phyloP scores from a whole-genome alignment of 305 asterid species.

The Fraxinus latifolia region DNA sequence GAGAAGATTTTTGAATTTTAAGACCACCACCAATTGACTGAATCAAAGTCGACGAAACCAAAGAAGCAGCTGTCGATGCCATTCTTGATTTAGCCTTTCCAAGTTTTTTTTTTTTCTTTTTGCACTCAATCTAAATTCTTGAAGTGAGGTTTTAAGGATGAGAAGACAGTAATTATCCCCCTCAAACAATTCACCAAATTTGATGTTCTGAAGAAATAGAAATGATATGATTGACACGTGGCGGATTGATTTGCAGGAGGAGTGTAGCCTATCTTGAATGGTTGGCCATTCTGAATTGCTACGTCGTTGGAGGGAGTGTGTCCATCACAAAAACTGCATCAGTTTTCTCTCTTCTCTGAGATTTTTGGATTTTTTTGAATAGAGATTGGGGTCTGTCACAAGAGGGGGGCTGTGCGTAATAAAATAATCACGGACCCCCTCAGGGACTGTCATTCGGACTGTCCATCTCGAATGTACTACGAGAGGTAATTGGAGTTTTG shows the following conservation, averaged over 20 bases:
- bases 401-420: not conserved
- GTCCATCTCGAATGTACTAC: no score
- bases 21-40: slow-evolving; percentile 55
- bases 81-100: slow-evolving; percentile 23
- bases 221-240: slow-evolving; percentile 48
- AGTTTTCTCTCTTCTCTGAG: not conserved
- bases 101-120: not conserved
- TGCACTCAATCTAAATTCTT: not conserved
- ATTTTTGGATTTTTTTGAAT: not conserved
- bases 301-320: not conserved
- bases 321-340: not conserved
- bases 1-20: slow-evolving; percentile 44
- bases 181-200: not conserved
- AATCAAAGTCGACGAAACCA: slow-evolving; percentile 72
- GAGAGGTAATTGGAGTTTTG: not conserved
- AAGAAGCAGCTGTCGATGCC: slow-evolving; percentile 73
- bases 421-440: not conserved
- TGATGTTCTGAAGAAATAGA: not conserved
- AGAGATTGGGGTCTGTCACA: not conserved
- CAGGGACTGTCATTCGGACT: no score
- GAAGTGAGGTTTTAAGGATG: not conserved
- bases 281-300: slow-evolving; percentile 45
- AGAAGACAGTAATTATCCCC: not conserved
- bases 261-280: slow-evolving; percentile 54
- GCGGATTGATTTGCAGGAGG: slow-evolving; percentile 21